phyloP scores from a whole-genome alignment of 2,329 filamentous ascomycete genomes.

The Sarocladiaceae sp. region DNA sequence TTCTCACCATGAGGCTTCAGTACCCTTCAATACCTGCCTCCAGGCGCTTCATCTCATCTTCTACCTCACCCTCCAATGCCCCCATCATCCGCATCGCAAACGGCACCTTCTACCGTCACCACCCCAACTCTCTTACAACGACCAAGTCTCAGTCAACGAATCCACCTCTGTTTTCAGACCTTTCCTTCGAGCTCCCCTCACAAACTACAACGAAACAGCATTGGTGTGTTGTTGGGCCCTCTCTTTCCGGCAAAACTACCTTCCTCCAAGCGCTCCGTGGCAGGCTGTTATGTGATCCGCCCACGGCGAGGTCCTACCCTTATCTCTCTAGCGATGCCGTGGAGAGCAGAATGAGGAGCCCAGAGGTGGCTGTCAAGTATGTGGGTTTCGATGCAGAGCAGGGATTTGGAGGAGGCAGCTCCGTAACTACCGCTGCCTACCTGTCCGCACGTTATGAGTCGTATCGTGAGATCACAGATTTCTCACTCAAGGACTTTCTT shows the following conservation, averaged over 20 bases:
- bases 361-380: conserved; percentile 70
- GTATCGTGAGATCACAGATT: conserved; percentile 78
- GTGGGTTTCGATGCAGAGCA: conserved; percentile 82
- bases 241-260: conserved; percentile 71
- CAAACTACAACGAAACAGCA: conserved; percentile 42
- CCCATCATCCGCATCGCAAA: conserved; percentile 68
- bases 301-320: conserved; percentile 70
- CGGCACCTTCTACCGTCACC: conserved; percentile 76
- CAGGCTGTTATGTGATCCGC: conserved; percentile 67
- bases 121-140: conserved; percentile 47
- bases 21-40: background rate
- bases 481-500: conserved; percentile 74
- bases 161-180: conserved; percentile 63
- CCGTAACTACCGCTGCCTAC: conserved; percentile 65
- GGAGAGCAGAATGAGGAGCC: conserved; percentile 46
- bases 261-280: conserved; percentile 76
- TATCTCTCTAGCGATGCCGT: conserved; percentile 62
- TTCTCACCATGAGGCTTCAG: no score
- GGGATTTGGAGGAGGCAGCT: conserved; percentile 46
- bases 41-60: conserved; percentile 8
- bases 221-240: conserved; percentile 82
- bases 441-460: conserved; percentile 88
- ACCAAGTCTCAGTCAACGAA: conserved; percentile 39
- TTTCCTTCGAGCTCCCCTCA: conserved; percentile 66
- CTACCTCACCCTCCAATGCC: conserved; percentile 26